Evolutionary conservation across 1,139 yeast genomes (phyloP).

Genomic region (Wickerhamomyces sp.): DNA sequence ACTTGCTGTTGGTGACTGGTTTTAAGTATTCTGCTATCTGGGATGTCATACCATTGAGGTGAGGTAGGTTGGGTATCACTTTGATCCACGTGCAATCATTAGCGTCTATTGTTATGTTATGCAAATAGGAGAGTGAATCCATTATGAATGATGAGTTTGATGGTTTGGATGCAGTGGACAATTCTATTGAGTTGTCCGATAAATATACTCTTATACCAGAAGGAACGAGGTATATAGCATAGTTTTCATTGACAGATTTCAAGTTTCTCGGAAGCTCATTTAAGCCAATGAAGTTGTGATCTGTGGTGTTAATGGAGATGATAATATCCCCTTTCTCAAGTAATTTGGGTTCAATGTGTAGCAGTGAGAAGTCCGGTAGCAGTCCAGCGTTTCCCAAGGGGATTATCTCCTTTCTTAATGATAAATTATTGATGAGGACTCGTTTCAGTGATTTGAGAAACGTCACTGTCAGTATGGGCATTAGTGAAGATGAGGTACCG

Average conservation of each 20-base stretch:
- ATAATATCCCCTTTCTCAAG: slow-evolving; percentile 50
- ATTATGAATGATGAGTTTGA: slow-evolving; percentile 45
- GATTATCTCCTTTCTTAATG: slow-evolving; percentile 35
- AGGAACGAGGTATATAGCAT: slow-evolving; percentile 65
- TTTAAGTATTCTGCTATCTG: slow-evolving; percentile 52
- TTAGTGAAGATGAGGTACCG: slow-evolving; percentile 14
- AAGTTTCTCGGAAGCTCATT: slow-evolving; percentile 26
- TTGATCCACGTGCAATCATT: slow-evolving; percentile 49
- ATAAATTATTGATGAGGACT: slow-evolving; percentile 44
- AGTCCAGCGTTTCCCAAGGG: slow-evolving; percentile 55
- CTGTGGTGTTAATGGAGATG: slow-evolving; percentile 29
- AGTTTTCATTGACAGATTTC: slow-evolving; percentile 25
- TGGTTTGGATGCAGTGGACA: slow-evolving; percentile 45
- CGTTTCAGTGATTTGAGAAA: slow-evolving; percentile 59
- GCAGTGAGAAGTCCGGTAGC: slow-evolving; percentile 26
- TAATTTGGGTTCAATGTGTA: slow-evolving; percentile 54
- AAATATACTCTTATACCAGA: slow-evolving; percentile 71
- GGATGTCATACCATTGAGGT: slow-evolving; percentile 65
- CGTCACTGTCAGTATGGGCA: slow-evolving; percentile 35
- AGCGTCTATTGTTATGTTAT: slow-evolving; percentile 41
- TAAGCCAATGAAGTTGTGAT: slow-evolving; percentile 24
- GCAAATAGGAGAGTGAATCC: slow-evolving; percentile 46
- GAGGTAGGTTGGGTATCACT: slow-evolving; percentile 61
- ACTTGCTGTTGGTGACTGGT: slow-evolving; percentile 50
- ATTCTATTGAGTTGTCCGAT: slow-evolving; percentile 39